These are phyloP conservation scores for Odontarrhena argentea DNA, from an alignment of 345 rosid genomes.

Conservation along the genomic window DNA sequence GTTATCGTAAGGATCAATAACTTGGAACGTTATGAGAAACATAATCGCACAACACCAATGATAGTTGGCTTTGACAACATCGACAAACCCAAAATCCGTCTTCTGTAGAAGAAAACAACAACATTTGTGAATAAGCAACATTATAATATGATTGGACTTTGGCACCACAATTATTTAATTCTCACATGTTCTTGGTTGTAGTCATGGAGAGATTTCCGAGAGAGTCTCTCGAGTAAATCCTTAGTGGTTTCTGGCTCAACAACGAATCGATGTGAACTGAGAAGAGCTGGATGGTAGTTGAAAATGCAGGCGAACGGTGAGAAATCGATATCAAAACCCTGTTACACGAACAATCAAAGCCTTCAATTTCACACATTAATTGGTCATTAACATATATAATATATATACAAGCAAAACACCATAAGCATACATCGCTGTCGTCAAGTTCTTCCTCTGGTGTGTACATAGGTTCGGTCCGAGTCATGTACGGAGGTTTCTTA, in stretches of 20 bases:
- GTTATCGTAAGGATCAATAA: constrained; percentile 5
- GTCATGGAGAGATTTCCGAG: not conserved
- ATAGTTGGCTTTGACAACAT: constrained; percentile 10
- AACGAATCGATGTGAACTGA: not conserved
- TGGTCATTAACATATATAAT: too few species aligned
- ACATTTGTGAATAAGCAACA: too few species aligned
- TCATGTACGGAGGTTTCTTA: too few species aligned
- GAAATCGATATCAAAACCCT: constrained; percentile 1
- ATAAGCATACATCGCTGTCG: too few species aligned
- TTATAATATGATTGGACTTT: too few species aligned
- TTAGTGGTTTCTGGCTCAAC: not conserved
- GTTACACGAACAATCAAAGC: constrained; percentile 18
- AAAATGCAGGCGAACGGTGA: not conserved
- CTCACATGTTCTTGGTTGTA: constrained; percentile 28
- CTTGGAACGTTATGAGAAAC: constrained; percentile 18
- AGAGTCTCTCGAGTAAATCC: not conserved
- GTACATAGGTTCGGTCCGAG: too few species aligned
- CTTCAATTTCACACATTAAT: too few species aligned
- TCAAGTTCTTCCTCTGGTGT: too few species aligned
- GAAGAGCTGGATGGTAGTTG: not conserved
- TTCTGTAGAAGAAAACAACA: not conserved
- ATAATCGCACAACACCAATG: not conserved
- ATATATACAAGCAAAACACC: too few species aligned
- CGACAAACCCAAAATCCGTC: constrained; percentile 6
- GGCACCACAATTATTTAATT: too few species aligned